These are phyloP conservation scores for Moniliella sp. DNA, from an alignment of 1,284 basidiomycete genomes.

Conservation along the genomic window DNA sequence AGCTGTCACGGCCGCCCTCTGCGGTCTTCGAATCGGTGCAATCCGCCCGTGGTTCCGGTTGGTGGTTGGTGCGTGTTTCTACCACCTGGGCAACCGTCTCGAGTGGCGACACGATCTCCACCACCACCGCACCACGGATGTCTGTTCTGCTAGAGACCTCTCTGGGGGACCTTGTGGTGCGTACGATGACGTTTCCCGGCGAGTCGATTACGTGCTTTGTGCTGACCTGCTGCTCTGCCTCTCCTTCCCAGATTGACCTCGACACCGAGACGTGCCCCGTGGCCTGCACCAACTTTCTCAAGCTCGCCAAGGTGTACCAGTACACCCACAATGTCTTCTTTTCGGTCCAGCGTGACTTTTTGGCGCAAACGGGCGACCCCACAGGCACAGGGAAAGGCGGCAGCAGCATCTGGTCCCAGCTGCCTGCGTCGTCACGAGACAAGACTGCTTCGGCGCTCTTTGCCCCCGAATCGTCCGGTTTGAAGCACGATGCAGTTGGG, in stretches of 20 bases:
- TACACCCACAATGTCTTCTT: conserved; percentile 77
- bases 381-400: conserved; percentile 83
- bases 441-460: too few species aligned
- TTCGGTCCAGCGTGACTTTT: conserved; percentile 77
- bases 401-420: conserved; percentile 52
- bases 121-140: conserved; percentile 41
- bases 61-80: too few species aligned
- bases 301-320: conserved; percentile 85
- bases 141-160: conserved; percentile 89
- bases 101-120: too few species aligned
- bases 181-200: conserved; percentile 3
- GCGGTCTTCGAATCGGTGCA: too few species aligned
- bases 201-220: not conserved
- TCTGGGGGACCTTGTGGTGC: conserved; percentile 74
- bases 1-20: too few species aligned
- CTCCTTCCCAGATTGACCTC: conserved; percentile 55
- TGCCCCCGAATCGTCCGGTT: conserved; percentile 50
- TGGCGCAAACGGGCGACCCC: conserved; percentile 82
- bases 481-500: conserved; percentile 67
- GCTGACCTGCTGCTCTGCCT: not conserved
- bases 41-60: too few species aligned
- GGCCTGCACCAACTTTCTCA: conserved; percentile 82
- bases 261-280: conserved; percentile 73
- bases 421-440: conserved; percentile 36
- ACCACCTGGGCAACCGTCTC: too few species aligned